Conservation (phyloP, 225 moss, liverwort and hornwort species). For the Polytrichum formosum region DNA sequence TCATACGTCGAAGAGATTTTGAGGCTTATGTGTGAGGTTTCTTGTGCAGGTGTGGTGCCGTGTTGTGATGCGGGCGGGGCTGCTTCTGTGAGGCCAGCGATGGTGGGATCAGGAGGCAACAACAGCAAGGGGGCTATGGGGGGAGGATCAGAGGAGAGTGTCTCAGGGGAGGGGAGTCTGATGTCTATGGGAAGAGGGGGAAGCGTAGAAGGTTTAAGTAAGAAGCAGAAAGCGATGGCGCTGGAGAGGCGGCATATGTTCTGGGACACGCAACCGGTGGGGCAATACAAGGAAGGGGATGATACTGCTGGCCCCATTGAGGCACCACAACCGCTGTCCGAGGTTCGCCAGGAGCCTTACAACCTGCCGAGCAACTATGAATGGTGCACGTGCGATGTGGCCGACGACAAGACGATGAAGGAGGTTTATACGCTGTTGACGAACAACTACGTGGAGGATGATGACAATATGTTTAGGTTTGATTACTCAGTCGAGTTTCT, state of each 20-base stretch:
- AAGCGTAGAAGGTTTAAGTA: constrained; percentile 48
- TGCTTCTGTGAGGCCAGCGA: constrained; percentile 1
- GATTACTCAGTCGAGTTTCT: constrained; percentile 91
- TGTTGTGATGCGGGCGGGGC: constrained; percentile 4
- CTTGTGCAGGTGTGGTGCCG: background rate
- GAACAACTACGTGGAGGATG: constrained; percentile 92
- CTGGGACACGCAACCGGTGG: constrained; percentile 97
- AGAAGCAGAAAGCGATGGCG: constrained; percentile 53
- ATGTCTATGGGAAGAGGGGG: constrained; percentile 35
- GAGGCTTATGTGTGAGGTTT: background rate
- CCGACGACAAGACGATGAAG: constrained; percentile 70
- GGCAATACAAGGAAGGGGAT: constrained; percentile 61
- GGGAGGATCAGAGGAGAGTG: constrained; percentile 14
- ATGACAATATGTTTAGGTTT: constrained; percentile 97
- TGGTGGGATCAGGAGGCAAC: constrained; percentile 31
- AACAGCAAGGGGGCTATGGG: constrained; percentile 15
- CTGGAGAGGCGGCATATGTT: constrained; percentile 73
- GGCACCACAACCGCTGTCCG: constrained; percentile 54
- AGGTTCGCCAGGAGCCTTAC: constrained; percentile 86
- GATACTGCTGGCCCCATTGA: constrained; percentile 78
- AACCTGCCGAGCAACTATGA: constrained; percentile 89
- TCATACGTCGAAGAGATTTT: background rate
- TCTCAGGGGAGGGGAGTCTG: constrained; percentile 30
- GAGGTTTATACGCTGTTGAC: constrained; percentile 93
- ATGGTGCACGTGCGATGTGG: constrained; percentile 94